phyloP scores from a whole-genome alignment of 2,329 filamentous ascomycete genomes.

The Fusarium acutatum region DNA sequence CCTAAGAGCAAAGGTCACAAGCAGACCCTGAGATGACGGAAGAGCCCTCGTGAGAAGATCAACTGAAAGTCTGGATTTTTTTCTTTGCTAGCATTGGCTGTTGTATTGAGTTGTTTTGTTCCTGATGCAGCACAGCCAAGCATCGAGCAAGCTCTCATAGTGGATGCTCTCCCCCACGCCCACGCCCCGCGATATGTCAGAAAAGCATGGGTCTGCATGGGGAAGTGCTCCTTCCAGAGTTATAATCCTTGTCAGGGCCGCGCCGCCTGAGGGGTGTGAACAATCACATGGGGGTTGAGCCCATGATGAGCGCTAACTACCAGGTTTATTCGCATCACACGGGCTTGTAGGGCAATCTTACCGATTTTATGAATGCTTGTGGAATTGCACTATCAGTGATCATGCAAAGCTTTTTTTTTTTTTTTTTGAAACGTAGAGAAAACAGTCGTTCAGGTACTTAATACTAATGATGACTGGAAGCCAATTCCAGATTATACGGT shows the following conservation, averaged over 20 bases:
- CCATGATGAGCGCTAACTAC: slow-evolving; percentile 11
- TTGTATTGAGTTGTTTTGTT: background rate
- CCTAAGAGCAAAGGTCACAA: slow-evolving; percentile 15
- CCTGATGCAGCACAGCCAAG: slow-evolving; percentile 5
- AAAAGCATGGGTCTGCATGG: slow-evolving; percentile 28
- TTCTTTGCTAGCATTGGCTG: background rate
- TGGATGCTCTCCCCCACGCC: slow-evolving; percentile 27
- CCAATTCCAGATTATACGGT: background rate
- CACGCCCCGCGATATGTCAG: slow-evolving; percentile 30
- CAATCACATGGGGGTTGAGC: slow-evolving; percentile 12
- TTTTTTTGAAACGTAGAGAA: background rate
- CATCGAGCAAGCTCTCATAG: background rate
- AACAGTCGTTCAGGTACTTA: background rate
- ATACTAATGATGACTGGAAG: background rate
- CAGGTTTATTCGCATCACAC: slow-evolving; percentile 9
- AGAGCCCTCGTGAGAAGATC: background rate
- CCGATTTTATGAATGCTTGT: background rate
- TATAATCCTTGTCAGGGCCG: slow-evolving; percentile 13
- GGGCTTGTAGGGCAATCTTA: background rate
- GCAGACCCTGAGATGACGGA: slow-evolving; percentile 26
- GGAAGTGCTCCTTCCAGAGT: slow-evolving; percentile 18
- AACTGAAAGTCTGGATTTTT: background rate
- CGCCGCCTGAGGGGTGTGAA: slow-evolving; percentile 14
- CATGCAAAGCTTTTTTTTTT: slow-evolving; percentile 11
- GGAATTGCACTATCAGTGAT: background rate